Evolutionary conservation across 179 eudicot genomes (phyloP).

Genomic region (Silene noctiflora): DNA sequence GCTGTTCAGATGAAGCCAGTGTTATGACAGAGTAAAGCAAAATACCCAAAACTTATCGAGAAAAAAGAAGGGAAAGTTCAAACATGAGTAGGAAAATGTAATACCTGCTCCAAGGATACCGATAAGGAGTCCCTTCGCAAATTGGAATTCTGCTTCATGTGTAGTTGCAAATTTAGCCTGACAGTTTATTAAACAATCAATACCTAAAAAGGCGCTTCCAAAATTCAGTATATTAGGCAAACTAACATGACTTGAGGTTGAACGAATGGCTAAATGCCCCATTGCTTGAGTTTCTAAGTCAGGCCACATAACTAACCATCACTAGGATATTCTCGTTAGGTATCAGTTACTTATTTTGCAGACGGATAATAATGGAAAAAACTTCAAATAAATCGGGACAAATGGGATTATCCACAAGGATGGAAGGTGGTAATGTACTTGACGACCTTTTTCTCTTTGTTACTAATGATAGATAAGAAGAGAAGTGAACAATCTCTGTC

Average conservation of each 20-base stretch:
- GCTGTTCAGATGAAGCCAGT: conserved; percentile 33
- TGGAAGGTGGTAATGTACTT: not conserved
- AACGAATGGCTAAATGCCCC: not conserved
- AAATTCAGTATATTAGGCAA: not conserved
- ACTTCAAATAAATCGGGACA: not conserved
- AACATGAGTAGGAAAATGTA: not conserved
- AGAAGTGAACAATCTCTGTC: not conserved
- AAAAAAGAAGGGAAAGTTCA: not conserved
- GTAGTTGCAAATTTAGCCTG: conserved; percentile 67
- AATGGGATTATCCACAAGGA: no score
- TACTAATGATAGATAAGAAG: not conserved
- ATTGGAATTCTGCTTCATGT: conserved; percentile 63
- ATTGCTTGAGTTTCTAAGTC: no score
- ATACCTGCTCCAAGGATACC: conserved; percentile 59
- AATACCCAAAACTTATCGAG: conserved; percentile 17
- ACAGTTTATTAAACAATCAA: conserved; percentile 16
- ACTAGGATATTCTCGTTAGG: no score
- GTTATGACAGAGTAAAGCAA: not conserved
- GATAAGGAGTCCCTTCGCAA: conserved; percentile 43
- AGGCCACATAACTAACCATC: no score
- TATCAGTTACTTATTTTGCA: no score
- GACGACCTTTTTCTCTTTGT: no score
- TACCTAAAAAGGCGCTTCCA: conserved; percentile 3
- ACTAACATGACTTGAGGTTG: not conserved
- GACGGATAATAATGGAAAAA: not conserved